These are phyloP conservation scores for Sclerotinia minor DNA, from an alignment of 2,329 filamentous ascomycete species.

Conservation along the genomic window DNA sequence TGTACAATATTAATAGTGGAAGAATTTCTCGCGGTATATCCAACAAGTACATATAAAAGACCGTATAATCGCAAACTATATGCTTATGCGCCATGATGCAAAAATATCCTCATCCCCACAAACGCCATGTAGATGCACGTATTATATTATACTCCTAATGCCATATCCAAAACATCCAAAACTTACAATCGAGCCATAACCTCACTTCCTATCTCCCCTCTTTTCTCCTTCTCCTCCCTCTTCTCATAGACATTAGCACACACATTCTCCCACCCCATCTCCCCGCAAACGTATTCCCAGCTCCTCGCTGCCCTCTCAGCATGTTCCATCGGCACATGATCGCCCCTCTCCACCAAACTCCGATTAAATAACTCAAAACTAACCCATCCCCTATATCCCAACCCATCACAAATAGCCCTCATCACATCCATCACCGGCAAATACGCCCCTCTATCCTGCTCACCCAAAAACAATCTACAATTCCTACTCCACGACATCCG, in stretches of 20 bases:
- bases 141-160: neutral
- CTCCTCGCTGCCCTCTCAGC: constrained; percentile 52
- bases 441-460: constrained; percentile 56
- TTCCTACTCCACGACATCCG: constrained; percentile 81
- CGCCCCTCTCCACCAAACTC: constrained; percentile 44
- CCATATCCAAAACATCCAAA: neutral
- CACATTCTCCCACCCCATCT: constrained; percentile 20
- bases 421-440: constrained; percentile 57
- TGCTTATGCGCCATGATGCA: neutral
- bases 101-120: neutral
- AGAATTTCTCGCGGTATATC: neutral
- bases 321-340: constrained; percentile 51
- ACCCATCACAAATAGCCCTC: constrained; percentile 52
- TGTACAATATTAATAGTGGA: neutral
- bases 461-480: constrained; percentile 59
- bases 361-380: constrained; percentile 58
- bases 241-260: neutral
- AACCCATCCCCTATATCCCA: constrained; percentile 60
- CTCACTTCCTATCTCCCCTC: constrained; percentile 2
- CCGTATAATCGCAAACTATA: neutral
- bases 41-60: neutral
- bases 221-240: neutral
- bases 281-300: constrained; percentile 44
- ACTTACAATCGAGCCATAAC: constrained; percentile 17
- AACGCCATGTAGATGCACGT: constrained; percentile 8